Base-by-base conservation (phyloP, 1,284 basidiomycete species). In the Papiliotrema terrestris region DNA sequence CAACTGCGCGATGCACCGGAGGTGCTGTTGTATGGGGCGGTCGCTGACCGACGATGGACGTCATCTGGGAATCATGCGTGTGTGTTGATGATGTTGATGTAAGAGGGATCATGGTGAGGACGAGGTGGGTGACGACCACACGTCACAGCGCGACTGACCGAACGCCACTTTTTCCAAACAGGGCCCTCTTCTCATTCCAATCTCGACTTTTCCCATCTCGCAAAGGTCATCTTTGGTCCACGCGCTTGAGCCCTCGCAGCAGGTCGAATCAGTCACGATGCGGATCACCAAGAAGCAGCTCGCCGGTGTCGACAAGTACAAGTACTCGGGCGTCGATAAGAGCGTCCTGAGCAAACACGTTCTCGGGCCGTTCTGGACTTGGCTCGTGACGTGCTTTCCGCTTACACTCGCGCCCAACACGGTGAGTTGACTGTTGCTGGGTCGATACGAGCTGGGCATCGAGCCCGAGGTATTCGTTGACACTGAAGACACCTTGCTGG, bases 381-480 rank as follows among this genome's bases (percentile, higher is more conserved):
- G 88, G 87, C 86, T 98, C 61, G 91, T 98, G 49, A 89, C 85
- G 15, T 81, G 93, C 36, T 96, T 94, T 84, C 96, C 95, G 0
- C 80, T 82, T 49, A 86, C 78, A 46, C 80, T 98, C 20, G 95
- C 96, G 0, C 96, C 96, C 3, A 98, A 98, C 79, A 83, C 86
- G 49, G 92, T 94, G 67, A 62, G 86, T 78, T 17, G 19, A 25
- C 42, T 2, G 1, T 19, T 45, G 26, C 29, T 3, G 13, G 19
- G 23, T 26, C 14, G 14, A 55, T 32, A n/a, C n/a, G n/a, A n/a
- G n/a, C n/a, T n/a, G n/a, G n/a, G n/a, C n/a, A n/a, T n/a, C n/a
- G n/a, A n/a, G n/a, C n/a, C n/a, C n/a, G n/a, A n/a, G n/a, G n/a
- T n/a, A n/a, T n/a, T n/a, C n/a, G n/a, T n/a, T n/a, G n/a, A n/a